A percentile compares a stretch with the other conserved stretches of the same genome.
These are phyloP conservation scores for Pleurostoma richardsiae DNA, from an alignment of 2,329 filamentous ascomycete species.

Conservation along the genomic window DNA sequence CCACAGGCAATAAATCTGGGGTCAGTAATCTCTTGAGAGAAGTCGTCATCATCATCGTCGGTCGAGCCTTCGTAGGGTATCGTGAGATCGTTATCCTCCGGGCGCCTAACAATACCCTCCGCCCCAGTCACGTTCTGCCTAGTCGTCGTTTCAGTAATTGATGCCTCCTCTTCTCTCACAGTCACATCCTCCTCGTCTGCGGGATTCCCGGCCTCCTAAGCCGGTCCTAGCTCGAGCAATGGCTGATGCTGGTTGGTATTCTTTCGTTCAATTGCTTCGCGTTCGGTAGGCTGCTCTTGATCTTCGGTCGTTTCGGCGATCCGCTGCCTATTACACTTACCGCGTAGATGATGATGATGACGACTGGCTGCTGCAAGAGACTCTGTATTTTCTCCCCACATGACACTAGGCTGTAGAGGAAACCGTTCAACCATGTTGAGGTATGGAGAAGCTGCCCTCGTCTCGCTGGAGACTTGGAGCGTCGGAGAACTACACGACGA, in stretches of 20 bases:
- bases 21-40: conserved; percentile 46
- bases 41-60: conserved; percentile 58
- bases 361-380: conserved; percentile 16
- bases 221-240: too few relatives aligned
- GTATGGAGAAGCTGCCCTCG: conserved; percentile 36
- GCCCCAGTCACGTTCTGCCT: conserved; percentile 4
- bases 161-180: too few relatives aligned
- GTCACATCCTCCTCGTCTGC: too few relatives aligned
- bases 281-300: too few relatives aligned
- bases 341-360: conserved; percentile 45
- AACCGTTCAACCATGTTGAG: conserved; percentile 27
- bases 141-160: too few relatives aligned
- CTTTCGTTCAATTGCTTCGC: too few relatives aligned
- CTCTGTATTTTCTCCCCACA: conserved; percentile 25
- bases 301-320: too few relatives aligned
- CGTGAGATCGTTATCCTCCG: conserved; percentile 24
- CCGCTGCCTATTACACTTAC: conserved; percentile 36
- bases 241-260: too few relatives aligned
- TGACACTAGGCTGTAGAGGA: conserved; percentile 16
- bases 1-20: conserved; percentile 64
- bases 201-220: too few relatives aligned
- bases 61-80: conserved; percentile 40
- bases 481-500: conserved; percentile 20
- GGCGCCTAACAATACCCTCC: too few relatives aligned
- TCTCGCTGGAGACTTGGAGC: conserved; percentile 24